Base-by-base conservation (phyloP, 139 green algal species). In the Coccomyxa sp. region DNA sequence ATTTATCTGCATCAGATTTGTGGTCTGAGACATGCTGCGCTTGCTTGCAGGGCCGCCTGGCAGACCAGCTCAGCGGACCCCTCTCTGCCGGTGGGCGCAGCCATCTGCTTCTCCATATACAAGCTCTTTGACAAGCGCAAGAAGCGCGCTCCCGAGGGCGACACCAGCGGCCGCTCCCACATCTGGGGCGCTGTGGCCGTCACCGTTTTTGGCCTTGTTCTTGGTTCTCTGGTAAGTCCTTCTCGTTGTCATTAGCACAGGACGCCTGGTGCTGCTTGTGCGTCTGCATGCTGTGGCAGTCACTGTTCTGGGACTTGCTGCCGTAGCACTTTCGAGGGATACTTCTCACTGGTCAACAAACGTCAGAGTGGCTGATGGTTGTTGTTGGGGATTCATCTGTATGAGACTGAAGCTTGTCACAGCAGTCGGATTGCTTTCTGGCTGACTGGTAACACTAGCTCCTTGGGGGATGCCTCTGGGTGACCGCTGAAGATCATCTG, bases 151-250 rank as follows among this genome's bases (percentile, higher is more conserved):
- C 87, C 86, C 12, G 92, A 95, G 54, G 91, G 90, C 18, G 90
- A 89, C 7, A 89, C 87, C 83, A 90, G 89, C 77, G 89, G 84
- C 31, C 84, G 85, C 77, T 93, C 83, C 81, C 85, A 90, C n/a
- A 89, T 95, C 10, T 91, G 91, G 72, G 92, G 92, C 0, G 90
- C 92, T 5, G 75, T 96, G 69, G 79, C 82, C 22, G 82, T 82
- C 55, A 93, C 88, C 0, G 50, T 91, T 18, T 72, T 88, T 27
- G 82, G 80, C 31, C 80, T 96, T 22, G 74, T 83, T 6, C 7
- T 91, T 8, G 88, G 82, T 38, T 89, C 82, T 75, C 78, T 79
- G 81, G 81, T 95, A 58, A 82, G 86, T 2, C 35, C 10, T 34
- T 75, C 33, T 2, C 33, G 9, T n/a, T 24, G 8, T 72, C 70